Evolutionary conservation across 345 rosid genomes (phyloP), one percentile per base, ranked within the genome.

Genomic region (Acer yangbiense): DNA sequence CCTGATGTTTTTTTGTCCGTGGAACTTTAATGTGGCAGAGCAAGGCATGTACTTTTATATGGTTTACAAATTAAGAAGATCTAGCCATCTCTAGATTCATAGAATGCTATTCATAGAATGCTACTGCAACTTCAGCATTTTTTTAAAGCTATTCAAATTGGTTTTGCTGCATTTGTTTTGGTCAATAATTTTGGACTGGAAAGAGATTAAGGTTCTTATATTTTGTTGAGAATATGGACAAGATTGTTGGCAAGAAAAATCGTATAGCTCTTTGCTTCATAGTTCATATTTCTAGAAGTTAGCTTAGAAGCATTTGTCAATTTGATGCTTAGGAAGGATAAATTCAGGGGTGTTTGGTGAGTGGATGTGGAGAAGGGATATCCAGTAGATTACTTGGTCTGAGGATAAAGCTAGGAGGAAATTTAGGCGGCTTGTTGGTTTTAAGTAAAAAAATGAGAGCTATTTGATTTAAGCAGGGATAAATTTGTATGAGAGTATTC

Each of bases 91-190:
- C 63, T 29, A 60, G n/a, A n/a, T n/a, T 57, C 23, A 11, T 57
- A 35, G 74, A 72, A 65, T 32, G 20, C 35, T 32, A 32, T n/a
- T 57, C 23, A 11, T 57, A 35, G 74, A 72, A 65, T 32, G 20
- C 35, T 32, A 32, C 69, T 12, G 44, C 63, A 57, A 72, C 74
- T 72, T 72, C 29, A 72, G 13, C 43, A 13, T 5, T 13, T 8
- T 44, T 44, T 48, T 44, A 68, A 69, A 46, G n/a, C 58, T 69
- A 48, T 46, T 6, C 43, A 23, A 46, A 69, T 54, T 54, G 58
- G 58, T 54, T 16, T 54, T 17, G 72, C 39, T 69, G 58, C 14
- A 50, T 69, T 69, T 44, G 57, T 12, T 69, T 44, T 68, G 57
- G 9, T 20, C 25, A 48, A 23, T 68, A 20, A 29, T 21, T 68